phyloP scores from a whole-genome alignment of 2,329 filamentous ascomycete species.

The Xylaria sp. region DNA sequence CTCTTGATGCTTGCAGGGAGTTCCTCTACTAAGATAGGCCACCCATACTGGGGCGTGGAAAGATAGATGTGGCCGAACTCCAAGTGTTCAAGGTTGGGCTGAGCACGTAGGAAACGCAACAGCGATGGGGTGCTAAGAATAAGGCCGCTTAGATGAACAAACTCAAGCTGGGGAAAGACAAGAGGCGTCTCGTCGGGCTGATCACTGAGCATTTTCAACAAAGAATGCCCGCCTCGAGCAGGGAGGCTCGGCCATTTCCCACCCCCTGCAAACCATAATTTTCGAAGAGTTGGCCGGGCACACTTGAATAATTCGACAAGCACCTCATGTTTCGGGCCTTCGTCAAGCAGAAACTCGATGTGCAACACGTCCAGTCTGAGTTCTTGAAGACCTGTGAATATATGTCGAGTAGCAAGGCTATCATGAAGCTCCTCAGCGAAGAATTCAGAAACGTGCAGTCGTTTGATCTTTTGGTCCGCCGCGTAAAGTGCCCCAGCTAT shows the following conservation, averaged over 20 bases:
- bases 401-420: constrained; percentile 22
- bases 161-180: constrained; percentile 27
- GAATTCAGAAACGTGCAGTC: constrained; percentile 22
- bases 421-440: constrained; percentile 24
- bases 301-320: constrained; percentile 31
- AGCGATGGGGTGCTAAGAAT: constrained; percentile 33
- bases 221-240: constrained; percentile 26
- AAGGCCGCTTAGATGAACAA: constrained; percentile 14
- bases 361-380: constrained; percentile 25
- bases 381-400: constrained; percentile 34
- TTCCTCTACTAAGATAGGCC: constrained; percentile 24
- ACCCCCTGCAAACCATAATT: constrained; percentile 23
- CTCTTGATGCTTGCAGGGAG: constrained; percentile 22
- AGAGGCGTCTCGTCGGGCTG: constrained; percentile 25
- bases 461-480: constrained; percentile 19
- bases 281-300: constrained; percentile 27
- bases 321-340: constrained; percentile 9
- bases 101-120: constrained; percentile 28
- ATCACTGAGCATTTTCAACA: constrained; percentile 32
- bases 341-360: constrained; percentile 26
- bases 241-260: constrained; percentile 28
- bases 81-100: constrained; percentile 28
- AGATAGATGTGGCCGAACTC: constrained; percentile 37
- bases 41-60: constrained; percentile 26
- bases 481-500: constrained; percentile 26